Evolutionary conservation across 768 basidiomycete species (phyloP).

Genomic region (Mycena latifolia): DNA sequence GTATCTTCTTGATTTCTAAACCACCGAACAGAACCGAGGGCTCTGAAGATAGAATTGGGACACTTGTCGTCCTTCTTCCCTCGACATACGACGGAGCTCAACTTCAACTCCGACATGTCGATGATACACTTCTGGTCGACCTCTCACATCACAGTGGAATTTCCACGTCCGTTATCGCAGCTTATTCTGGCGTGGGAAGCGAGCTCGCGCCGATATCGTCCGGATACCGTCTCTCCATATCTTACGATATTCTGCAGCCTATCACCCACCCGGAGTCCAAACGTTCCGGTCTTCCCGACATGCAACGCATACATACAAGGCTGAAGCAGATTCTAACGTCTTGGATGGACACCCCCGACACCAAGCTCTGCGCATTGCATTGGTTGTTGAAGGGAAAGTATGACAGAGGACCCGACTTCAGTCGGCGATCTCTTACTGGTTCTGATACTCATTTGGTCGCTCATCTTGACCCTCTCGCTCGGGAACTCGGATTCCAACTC

Average conservation of each 20-base stretch:
- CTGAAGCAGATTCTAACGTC: not conserved
- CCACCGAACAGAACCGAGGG: not conserved
- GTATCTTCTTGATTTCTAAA: not conserved
- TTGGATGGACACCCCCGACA: not conserved
- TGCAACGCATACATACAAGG: not conserved
- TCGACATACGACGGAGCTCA: not conserved
- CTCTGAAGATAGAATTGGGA: not conserved
- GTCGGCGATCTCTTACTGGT: not conserved
- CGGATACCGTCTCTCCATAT: constrained; percentile 8
- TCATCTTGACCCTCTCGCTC: not conserved
- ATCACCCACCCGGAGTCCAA: not conserved
- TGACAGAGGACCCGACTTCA: not conserved
- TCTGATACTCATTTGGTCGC: not conserved
- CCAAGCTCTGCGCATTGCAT: not conserved
- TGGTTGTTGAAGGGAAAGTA: constrained; percentile 6
- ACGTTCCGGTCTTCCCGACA: not conserved
- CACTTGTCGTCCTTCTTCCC: constrained; percentile 1
- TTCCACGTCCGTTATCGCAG: constrained; percentile 2
- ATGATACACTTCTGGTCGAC: not conserved
- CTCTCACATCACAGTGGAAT: constrained; percentile 1
- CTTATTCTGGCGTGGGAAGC: constrained; percentile 6
- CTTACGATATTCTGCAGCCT: not conserved
- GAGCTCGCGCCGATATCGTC: not conserved
- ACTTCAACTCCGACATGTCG: not conserved
- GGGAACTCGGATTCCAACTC: constrained; percentile 3